Evolutionary conservation across 2,329 filamentous ascomycete genomes (phyloP), one percentile per base, ranked within the genome.

Genomic region (Claviceps capensis): DNA sequence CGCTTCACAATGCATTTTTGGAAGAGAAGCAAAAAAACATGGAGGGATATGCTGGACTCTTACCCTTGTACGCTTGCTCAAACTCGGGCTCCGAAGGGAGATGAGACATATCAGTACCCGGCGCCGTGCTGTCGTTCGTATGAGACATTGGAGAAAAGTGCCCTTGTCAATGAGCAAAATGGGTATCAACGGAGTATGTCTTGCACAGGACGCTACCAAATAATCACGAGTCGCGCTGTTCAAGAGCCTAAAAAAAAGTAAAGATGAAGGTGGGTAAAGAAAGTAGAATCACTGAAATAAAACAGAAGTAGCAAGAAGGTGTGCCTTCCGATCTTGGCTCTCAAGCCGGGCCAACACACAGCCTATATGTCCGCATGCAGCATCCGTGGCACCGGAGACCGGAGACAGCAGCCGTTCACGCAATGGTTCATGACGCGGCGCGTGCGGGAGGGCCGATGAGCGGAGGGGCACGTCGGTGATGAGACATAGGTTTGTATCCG

Each of bases 21-120:
- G 9, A 41, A 19, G 17, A 41, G 1, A 17, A 40, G 19, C 6
- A 9, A 41, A 41, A 7, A 41, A 41, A 19, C 40, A 41, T 7
- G 11, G n/a, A 41, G 6, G 4, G 7, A 41, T 41, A n/a, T n/a
- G 2, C 13, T 26, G 22, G 9, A 30, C 14, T 9, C 22, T 16
- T 48, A 94, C 88, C 88, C 71, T 89, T 88, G 82, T 95, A 95
- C 66, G 91, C 91, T 81, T 97, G 91, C 82, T 96, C 83, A 76
- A 97, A 97, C 77, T 98, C 91, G 66, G 93, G 91, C 81, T 97
- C 91, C 58, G 75, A 74, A 50, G 87, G 82, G 65, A 93, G 78
- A 76, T 93, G 85, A 60, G 89, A 86, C 87, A 94, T 93, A 60
- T 59, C 75, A 55, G 55, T 55, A 53, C 43, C 56, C 47, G 52